Conservation (phyloP, 768 basidiomycete genomes). For the Collybia nuda region DNA sequence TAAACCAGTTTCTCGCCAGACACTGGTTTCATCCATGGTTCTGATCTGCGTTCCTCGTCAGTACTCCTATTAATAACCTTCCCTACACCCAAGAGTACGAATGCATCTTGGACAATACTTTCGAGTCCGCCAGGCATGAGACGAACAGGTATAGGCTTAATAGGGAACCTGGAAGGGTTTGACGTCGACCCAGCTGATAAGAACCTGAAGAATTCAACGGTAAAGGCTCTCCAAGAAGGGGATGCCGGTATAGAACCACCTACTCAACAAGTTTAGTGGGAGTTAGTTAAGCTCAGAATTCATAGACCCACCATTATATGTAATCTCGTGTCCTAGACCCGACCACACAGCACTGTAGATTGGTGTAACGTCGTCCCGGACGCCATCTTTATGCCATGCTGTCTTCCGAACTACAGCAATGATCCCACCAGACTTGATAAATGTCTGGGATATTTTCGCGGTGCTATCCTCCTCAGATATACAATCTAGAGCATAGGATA, state of each 20-base stretch:
- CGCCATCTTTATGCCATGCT: slow-evolving; percentile 23
- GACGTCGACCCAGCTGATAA: slow-evolving; percentile 19
- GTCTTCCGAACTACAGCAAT: slow-evolving; percentile 27
- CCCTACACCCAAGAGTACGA: slow-evolving; percentile 26
- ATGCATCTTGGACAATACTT: slow-evolving; percentile 24
- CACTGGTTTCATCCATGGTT: slow-evolving; percentile 1
- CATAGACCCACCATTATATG: slow-evolving; percentile 23
- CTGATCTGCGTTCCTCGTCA: background rate
- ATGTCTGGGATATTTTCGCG: slow-evolving; percentile 27
- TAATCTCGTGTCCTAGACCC: slow-evolving; percentile 30
- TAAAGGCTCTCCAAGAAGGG: slow-evolving; percentile 25
- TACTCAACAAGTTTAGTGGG: slow-evolving; percentile 3
- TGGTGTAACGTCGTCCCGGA: slow-evolving; percentile 23
- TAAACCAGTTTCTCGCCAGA: slow-evolving; percentile 3
- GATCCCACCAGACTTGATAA: slow-evolving; percentile 23
- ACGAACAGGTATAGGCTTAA: slow-evolving; percentile 24
- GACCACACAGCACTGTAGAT: slow-evolving; percentile 31
- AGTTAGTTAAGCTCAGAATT: background rate
- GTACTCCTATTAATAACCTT: slow-evolving; percentile 22
- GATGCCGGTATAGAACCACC: slow-evolving; percentile 22
- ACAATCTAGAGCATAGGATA: slow-evolving; percentile 31
- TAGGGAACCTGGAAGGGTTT: slow-evolving; percentile 19
- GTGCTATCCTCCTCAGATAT: slow-evolving; percentile 31
- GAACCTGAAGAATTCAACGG: slow-evolving; percentile 29
- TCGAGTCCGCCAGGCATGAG: slow-evolving; percentile 31